phyloP scores from a whole-genome alignment of 2,329 filamentous ascomycete species.

The Alternaria alternata region DNA sequence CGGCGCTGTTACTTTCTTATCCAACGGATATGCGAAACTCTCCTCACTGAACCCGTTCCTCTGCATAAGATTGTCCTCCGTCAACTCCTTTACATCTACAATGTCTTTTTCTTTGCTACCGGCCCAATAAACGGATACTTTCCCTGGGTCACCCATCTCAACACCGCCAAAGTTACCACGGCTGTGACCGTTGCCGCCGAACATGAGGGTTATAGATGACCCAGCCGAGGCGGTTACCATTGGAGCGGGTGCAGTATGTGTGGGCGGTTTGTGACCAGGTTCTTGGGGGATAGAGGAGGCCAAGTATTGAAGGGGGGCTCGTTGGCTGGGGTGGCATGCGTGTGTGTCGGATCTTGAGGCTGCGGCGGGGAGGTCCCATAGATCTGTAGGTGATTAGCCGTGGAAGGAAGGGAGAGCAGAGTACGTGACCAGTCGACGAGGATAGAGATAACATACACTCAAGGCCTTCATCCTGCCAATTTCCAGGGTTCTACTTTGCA shows the following conservation, averaged over 20 bases:
- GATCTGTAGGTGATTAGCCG: neutral
- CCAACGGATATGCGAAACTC: conserved; percentile 31
- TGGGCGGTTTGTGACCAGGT: neutral
- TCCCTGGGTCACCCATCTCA: conserved; percentile 27
- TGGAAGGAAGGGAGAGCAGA: neutral
- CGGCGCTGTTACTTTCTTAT: conserved; percentile 25
- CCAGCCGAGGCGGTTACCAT: conserved; percentile 30
- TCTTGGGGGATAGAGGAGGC: neutral
- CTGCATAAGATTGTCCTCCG: conserved; percentile 24
- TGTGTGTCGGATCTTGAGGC: conserved; percentile 16
- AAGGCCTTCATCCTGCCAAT: conserved; percentile 1
- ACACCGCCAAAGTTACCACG: conserved; percentile 39
- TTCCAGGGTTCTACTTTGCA: conserved; percentile 18
- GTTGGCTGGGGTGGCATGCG: conserved; percentile 28
- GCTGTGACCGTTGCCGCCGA: conserved; percentile 37
- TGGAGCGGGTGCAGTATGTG: conserved; percentile 19
- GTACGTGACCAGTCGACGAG: neutral
- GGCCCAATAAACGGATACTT: conserved; percentile 27
- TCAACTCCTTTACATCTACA: conserved; percentile 31
- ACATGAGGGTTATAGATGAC: conserved; percentile 31
- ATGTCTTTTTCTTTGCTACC: conserved; percentile 31
- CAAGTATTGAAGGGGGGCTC: conserved; percentile 20
- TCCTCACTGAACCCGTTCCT: conserved; percentile 33
- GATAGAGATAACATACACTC: neutral
- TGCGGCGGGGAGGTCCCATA: conserved; percentile 14